Base-by-base conservation (phyloP, 768 basidiomycete genomes). In the Russula sp. region DNA sequence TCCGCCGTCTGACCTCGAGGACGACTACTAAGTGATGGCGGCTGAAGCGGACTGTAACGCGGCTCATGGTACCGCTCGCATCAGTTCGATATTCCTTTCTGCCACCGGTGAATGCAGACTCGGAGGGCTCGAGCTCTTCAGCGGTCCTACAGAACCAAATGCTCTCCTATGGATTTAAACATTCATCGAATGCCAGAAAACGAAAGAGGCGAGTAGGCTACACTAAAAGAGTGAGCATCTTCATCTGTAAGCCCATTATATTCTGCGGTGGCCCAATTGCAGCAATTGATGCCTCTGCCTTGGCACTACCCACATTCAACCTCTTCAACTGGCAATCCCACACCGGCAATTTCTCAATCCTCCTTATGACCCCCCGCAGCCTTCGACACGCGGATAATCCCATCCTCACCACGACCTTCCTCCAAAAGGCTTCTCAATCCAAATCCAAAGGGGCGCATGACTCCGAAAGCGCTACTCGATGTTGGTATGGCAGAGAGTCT, bases 71-170 rank as follows among this genome's bases (percentile, higher is more conserved):
- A 89, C 86, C 67, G 71, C 95, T 59, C 78, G 84, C 63, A 73
- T 82, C n/a, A 80, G 82, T 61, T 85, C 91, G 1, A 83, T 98
- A 62, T 98, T 97, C 71, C 84, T 97, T 56, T 93, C 96, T 1
- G 87, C 88, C 0, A 91, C 93, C 0, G 92, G 96, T 6, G 97
- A 99, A 77, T 98, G 96, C 96, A 91, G 91, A 70, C 77, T 99
- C 7, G 95, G 92, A 20, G 96, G 96, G 1, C 94, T 98, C 70
- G 97, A 99, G 70, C 75, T 96, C 0, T 73, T 97, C 65, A 94
- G 92, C 68, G 91, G 82, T 67, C 81, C 87, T 8, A 89, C 85
- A 68, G 96, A 98, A 57, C 86, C 90, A 14, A 73, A 79, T 50
- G 83, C 89, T 37, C 82, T 90, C 18, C 77, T 94, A 82, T 81